Evolutionary conservation across 2,329 filamentous ascomycete genomes (phyloP), one percentile per base, ranked within the genome.

Genomic region (Aspergillus felis): DNA sequence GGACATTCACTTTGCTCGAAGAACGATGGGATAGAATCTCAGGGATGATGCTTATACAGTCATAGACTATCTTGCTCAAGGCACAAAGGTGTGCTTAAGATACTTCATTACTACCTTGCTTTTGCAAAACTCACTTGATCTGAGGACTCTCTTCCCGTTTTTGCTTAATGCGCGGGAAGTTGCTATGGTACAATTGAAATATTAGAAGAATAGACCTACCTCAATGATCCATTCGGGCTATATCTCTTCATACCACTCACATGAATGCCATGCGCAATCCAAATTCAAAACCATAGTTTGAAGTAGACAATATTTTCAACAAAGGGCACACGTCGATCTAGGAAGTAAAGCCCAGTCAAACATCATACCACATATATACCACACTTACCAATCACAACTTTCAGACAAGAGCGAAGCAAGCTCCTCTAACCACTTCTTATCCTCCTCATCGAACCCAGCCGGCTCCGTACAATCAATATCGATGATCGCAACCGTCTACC

Each of bases 401-500:
- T 72, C 67, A 5, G 68, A 71, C 51, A 81, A 56, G 50, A 80
- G 58, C 14, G 61, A 61, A 0, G 78, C 77, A 55, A 81, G 63
- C 27, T 65, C 61, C 65, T 79, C 77, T 24, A 81, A 64, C 51
- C 74, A 74, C 53, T 74, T 70, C 59, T 71, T 70, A 64, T 81
- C 78, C 12, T 70, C 69, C 2, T 78, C 73, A 58, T 80, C 76
- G 61, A 81, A 81, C 17, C 75, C 78, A 6, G 65, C 61, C 14
- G 73, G 65, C 54, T 74, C 71, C 24, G 75, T 66, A 65, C 78
- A 81, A 59, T 81, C 78, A 28, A 81, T 68, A 61, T 81, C 78
- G 51, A 81, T 79, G 55, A 81, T 76, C 17, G 76, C 78, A 38
- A 81, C 74, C 7, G 78, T 77, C 77, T 78, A 59, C 29, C 14